Conservation (phyloP, 768 basidiomycete species). For the Cantharellus cinnabarinus region DNA sequence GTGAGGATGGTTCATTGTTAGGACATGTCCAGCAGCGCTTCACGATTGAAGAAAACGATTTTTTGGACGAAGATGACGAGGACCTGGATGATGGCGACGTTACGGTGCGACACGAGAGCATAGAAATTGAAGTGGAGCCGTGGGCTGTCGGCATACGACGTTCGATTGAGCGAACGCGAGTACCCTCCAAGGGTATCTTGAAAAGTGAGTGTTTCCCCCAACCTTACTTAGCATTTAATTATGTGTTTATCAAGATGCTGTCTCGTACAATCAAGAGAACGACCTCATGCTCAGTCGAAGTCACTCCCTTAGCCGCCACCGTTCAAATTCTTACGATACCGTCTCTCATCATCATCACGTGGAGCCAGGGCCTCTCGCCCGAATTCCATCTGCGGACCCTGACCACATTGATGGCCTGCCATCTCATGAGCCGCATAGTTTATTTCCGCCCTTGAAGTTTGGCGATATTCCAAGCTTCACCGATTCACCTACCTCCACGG, state of each 20-base stretch:
- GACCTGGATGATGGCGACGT: constrained; percentile 44
- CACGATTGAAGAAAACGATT: constrained; percentile 1
- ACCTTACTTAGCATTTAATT: not conserved
- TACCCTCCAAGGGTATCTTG: constrained; percentile 67
- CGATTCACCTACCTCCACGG: not conserved
- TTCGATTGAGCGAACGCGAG: constrained; percentile 42
- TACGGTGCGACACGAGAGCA: constrained; percentile 41
- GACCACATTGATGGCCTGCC: constrained; percentile 78
- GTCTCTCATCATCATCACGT: constrained; percentile 23
- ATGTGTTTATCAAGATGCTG: constrained; percentile 30
- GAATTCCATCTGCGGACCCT: constrained; percentile 65
- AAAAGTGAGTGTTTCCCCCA: constrained; percentile 39
- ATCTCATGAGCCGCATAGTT: constrained; percentile 13
- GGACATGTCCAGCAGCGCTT: not conserved
- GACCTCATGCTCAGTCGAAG: constrained; percentile 27
- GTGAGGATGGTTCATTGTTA: constrained; percentile 2
- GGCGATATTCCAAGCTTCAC: constrained; percentile 7
- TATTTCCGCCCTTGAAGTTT: constrained; percentile 10
- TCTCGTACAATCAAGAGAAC: constrained; percentile 41
- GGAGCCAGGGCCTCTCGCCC: constrained; percentile 57
- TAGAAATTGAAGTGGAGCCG: constrained; percentile 39
- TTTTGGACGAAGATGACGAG: constrained; percentile 16
- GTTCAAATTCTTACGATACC: constrained; percentile 70
- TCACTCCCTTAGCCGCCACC: constrained; percentile 22
- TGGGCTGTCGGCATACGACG: constrained; percentile 62